Percentiles rank a stretch among this genome's conserved stretches.
Evolutionary conservation across 495 filamentous ascomycete genomes (phyloP).

Genomic region (Penicillium desertorum): DNA sequence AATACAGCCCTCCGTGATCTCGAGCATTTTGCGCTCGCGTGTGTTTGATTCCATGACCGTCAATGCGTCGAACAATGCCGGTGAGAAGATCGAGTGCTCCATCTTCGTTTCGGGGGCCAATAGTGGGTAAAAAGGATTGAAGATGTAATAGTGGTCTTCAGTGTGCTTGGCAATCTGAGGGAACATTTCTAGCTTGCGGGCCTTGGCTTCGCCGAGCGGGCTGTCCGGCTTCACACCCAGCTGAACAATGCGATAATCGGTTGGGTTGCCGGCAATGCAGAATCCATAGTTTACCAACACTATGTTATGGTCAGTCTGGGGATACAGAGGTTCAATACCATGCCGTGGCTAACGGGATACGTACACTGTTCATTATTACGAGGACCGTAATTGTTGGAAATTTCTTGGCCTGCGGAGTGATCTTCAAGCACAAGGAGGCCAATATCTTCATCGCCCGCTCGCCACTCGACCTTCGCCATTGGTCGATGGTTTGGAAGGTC

Average conservation of each 20-base stretch:
- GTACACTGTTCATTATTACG: constrained; percentile 65
- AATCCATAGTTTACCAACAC: constrained; percentile 72
- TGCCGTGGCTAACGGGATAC: constrained; percentile 17
- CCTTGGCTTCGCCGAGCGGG: constrained; percentile 40
- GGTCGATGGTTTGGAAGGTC: constrained; percentile 62
- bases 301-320: constrained; percentile 21
- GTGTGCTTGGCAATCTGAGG: constrained; percentile 29
- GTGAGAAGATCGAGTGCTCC: constrained; percentile 49
- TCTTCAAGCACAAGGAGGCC: constrained; percentile 49
- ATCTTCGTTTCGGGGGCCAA: constrained; percentile 34
- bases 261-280: constrained; percentile 56
- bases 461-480: constrained; percentile 60
- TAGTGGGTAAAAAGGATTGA: constrained; percentile 47
- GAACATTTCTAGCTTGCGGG: constrained; percentile 36
- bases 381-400: constrained; percentile 68
- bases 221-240: constrained; percentile 44
- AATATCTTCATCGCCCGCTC: constrained; percentile 47
- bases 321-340: background rate
- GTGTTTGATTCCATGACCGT: constrained; percentile 44
- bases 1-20: constrained; percentile 36
- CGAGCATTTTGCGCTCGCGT: constrained; percentile 39
- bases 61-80: constrained; percentile 45
- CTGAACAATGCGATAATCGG: constrained; percentile 52
- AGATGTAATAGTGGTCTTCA: constrained; percentile 50
- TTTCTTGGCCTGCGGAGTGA: constrained; percentile 47